These are phyloP conservation scores for Neurospora discreta DNA, from an alignment of 495 filamentous ascomycete species.

Conservation along the genomic window DNA sequence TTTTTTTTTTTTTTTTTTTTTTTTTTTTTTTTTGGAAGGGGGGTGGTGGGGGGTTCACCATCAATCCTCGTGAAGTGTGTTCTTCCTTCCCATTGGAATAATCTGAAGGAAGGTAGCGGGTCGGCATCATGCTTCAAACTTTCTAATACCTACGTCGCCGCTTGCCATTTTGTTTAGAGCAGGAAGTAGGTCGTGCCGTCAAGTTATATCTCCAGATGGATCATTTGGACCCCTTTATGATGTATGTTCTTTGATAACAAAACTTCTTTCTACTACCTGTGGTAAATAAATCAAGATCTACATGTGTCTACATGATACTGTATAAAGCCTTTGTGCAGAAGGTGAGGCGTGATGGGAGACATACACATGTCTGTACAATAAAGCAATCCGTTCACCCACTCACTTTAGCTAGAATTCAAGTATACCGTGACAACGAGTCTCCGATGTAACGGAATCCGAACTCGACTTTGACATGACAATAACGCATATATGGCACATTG, in stretches of 20 bases:
- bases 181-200: not conserved
- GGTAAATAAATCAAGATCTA: not conserved
- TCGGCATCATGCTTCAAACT: not conserved
- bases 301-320: not conserved
- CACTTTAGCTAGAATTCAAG: not conserved
- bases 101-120: not conserved
- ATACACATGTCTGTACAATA: not conserved
- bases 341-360: not conserved
- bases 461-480: not conserved
- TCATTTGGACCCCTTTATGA: not conserved
- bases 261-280: not conserved
- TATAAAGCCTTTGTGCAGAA: not conserved
- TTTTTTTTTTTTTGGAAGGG: not conserved
- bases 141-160: too few species aligned
- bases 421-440: not conserved
- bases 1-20: not conserved
- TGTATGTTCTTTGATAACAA: not conserved
- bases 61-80: not conserved
- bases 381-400: not conserved
- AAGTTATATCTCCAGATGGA: not conserved
- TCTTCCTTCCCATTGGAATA: not conserved
- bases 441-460: not conserved
- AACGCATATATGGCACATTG: not conserved
- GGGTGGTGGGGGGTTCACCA: too few species aligned
- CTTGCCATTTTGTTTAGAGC: not conserved